These are phyloP conservation scores for Blastocystis sp. DNA, from an alignment of 352 stramenopile species.

Conservation along the genomic window DNA sequence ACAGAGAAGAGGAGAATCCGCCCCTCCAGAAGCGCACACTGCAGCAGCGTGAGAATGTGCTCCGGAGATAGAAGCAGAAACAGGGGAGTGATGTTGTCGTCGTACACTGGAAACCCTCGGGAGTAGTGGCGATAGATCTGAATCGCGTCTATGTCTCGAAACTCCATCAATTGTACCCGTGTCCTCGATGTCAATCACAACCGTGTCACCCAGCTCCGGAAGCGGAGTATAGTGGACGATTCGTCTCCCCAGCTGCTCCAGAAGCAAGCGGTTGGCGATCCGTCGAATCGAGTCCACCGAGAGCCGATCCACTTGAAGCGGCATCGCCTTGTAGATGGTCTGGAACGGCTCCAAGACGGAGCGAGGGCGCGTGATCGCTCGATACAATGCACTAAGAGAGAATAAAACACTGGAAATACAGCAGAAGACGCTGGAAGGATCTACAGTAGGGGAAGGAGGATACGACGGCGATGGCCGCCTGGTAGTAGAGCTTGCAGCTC, in stretches of 20 bases:
- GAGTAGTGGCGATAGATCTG: constrained; percentile 22
- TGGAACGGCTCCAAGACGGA: too few relatives aligned
- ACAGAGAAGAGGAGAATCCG: neutral
- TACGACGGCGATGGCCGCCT: neutral
- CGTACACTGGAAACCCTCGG: constrained; percentile 27
- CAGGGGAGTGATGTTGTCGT: constrained; percentile 30
- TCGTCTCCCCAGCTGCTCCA: neutral
- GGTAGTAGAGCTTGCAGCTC: neutral
- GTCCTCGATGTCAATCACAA: neutral
- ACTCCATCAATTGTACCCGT: neutral
- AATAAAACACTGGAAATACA: neutral
- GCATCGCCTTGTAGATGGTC: too few relatives aligned
- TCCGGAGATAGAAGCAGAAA: neutral
- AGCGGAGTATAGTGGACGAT: neutral
- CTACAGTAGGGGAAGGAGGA: constrained; percentile 2
- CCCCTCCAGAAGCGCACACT: neutral
- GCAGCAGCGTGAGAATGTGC: neutral
- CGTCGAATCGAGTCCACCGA: too few relatives aligned
- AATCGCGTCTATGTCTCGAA: neutral
- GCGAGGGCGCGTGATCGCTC: too few relatives aligned
- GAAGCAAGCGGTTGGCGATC: neutral
- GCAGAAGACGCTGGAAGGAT: neutral
- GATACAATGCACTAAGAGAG: too few relatives aligned
- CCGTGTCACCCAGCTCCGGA: constrained; percentile 7
- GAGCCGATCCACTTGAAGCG: too few relatives aligned